Evolutionary conservation across 73 alveolate genomes (phyloP), one percentile per base, ranked within the genome.

Genomic region (Paramecium pentaurelia): DNA sequence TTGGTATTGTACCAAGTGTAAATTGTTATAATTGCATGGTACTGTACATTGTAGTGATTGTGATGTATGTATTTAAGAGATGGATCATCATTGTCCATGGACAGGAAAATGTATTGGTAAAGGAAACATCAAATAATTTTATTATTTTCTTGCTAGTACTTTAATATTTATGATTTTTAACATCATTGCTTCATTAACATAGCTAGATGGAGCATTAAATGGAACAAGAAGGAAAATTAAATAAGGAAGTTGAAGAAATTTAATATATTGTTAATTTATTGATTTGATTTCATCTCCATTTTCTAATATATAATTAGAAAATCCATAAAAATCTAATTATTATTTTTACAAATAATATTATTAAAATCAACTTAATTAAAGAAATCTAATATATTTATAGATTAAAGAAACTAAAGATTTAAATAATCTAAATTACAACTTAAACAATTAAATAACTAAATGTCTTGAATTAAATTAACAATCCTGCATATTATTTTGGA

Each of bases 81-180:
- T 59, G 86, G 97, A 95, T 89, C 97, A 95, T 92, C 97, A 95
- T 77, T 95, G 97, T 73, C 97, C 97, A 2, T 95, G 97, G 97
- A 95, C 97, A 75, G 95, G 97, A 6, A 95, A 95, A 83, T 95
- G 97, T 73, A 93, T 95, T 20, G 97, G 96, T 34, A 25, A 71
- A 18, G 95, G 96, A 45, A 94, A 92, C 49, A 22, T 92, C 6
- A 44, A 83, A 60, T 32, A 80, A 30, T 93, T 93, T 86, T 93
- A 93, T 59, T 49, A 77, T 38, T 93, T 92, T 60, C 27, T 93
- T 34, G 54, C 83, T 58, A 54, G 93, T 25, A 83, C 88, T 7
- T 38, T 89, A 44, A 71, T 83, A 71, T 89, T 89, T 89, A 89
- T 89, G 92, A 71, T 89, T 14, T 89, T 58, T n/a, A 80, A 80